Base-by-base conservation (phyloP, 1,139 yeast species). In the Kodamaea ohmeri region DNA sequence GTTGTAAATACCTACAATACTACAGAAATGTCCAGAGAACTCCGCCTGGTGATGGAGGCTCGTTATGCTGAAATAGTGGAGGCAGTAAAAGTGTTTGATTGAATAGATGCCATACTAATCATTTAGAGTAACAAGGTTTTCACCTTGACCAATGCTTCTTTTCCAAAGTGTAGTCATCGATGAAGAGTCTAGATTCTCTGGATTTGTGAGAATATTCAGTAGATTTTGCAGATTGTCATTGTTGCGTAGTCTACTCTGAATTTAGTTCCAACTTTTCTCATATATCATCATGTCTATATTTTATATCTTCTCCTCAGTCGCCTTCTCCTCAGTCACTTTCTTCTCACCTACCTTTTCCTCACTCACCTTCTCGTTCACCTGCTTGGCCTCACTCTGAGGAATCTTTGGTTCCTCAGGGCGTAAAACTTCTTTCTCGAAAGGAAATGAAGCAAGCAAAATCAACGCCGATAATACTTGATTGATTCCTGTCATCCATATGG, bases 401-500 rank as follows among this genome's bases (percentile, higher is more conserved):
- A 18, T 13, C 16, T 17, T 20, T 14, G 32, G 32, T 27, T 18
- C 25, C n/a, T n/a, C 14, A 3, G 37, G 37, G 16, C 27, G 25
- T 25, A 13, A 25, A 4, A 35, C 34, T 36, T 30, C 20, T 20
- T 25, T 34, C 29, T 34, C 38, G n/a, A 38, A 34, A 12, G 35
- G 35, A 24, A 34, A 35, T 9, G 30, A 19, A 19, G 31, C 29
- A 12, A 67, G 44, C 34, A 63, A 61, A 8, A 54, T 34, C 3
- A 63, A 7, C 3, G 63, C 52, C 2, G 58, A 41, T 24, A 70
- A 39, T 4, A 70, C 72, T 16, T 45, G 49, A 43, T 64, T 67
- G 4, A 61, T 55, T 34, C 65, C 55, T 52, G 61, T 69, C 65
- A 71, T 68, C 80, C 80, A 75, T 7, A 71, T 58, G 5, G 76